Evolutionary conservation across 1,284 basidiomycete genomes (phyloP).

Genomic region (Coriolopsis trogii): DNA sequence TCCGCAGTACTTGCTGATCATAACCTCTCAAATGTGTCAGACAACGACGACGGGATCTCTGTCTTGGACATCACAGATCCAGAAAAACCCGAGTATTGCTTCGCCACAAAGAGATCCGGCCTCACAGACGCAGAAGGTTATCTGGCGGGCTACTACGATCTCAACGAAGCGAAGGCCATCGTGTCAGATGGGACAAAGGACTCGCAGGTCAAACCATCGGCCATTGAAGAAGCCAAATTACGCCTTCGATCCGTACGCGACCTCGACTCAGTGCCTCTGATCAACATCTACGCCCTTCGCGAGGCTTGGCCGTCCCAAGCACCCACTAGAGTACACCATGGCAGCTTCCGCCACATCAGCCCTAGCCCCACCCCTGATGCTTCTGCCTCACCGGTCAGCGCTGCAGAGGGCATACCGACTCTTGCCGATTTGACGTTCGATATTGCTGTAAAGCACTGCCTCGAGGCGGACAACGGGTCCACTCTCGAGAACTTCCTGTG

Average conservation of each 20-base stretch:
- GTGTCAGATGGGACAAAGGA: too few species aligned
- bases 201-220: background rate
- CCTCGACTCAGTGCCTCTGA: background rate
- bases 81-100: conserved; percentile 38
- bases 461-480: conserved; percentile 26
- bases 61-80: conserved; percentile 45
- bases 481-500: conserved; percentile 30
- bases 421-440: conserved; percentile 33
- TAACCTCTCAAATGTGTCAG: conserved; percentile 24
- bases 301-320: background rate
- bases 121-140: conserved; percentile 34
- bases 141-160: conserved; percentile 31
- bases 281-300: background rate
- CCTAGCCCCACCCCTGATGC: background rate
- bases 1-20: background rate
- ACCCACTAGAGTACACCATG: background rate
- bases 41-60: conserved; percentile 45
- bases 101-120: conserved; percentile 22
- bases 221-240: background rate
- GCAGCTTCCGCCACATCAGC: background rate
- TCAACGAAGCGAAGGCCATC: background rate
- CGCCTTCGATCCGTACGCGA: background rate
- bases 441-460: conserved; percentile 30
- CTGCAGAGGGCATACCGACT: conserved; percentile 22
- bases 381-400: background rate